A percentile compares a stretch with the other conserved stretches of the same genome.
Conservation (phyloP, 225 moss, liverwort and hornwort genomes). For the Antitrichia curtipendula region DNA sequence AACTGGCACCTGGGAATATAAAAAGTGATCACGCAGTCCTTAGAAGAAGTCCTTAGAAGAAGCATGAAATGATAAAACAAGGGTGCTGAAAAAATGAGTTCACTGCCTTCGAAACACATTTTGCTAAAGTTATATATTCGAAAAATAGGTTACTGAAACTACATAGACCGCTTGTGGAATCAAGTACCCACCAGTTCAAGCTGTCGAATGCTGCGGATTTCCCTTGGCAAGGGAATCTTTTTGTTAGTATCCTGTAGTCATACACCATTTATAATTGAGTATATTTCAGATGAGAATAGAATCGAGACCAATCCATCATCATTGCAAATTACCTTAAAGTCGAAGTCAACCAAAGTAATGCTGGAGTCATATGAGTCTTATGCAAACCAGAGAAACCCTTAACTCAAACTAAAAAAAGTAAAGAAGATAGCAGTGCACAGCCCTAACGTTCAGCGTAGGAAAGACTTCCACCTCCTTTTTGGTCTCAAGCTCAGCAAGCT, state of each 20-base stretch:
- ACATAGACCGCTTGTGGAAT: not conserved
- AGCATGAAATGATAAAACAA: not conserved
- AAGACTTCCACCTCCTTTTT: constrained; percentile 54
- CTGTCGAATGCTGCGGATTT: constrained; percentile 66
- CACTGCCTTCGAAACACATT: not conserved
- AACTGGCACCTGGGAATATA: constrained; percentile 54
- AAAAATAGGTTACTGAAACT: not conserved
- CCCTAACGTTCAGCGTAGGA: not conserved
- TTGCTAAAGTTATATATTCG: not conserved
- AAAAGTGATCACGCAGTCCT: not conserved
- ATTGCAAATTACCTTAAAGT: not conserved
- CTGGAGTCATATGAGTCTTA: not conserved
- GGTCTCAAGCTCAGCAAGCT: constrained; percentile 88
- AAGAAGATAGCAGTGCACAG: not conserved
- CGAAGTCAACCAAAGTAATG: not conserved
- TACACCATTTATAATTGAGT: not conserved
- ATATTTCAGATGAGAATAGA: not conserved
- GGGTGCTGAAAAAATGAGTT: not conserved
- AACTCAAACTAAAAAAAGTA: not conserved
- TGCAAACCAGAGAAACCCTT: not conserved
- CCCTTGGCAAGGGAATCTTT: constrained; percentile 66
- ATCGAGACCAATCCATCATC: not conserved
- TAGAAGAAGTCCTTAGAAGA: not conserved
- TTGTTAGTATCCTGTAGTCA: constrained; percentile 65
- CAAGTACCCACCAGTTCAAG: constrained; percentile 69